These are phyloP conservation scores for Marasmius oreades DNA, from an alignment of 1,284 basidiomycete species.

Conservation along the genomic window DNA sequence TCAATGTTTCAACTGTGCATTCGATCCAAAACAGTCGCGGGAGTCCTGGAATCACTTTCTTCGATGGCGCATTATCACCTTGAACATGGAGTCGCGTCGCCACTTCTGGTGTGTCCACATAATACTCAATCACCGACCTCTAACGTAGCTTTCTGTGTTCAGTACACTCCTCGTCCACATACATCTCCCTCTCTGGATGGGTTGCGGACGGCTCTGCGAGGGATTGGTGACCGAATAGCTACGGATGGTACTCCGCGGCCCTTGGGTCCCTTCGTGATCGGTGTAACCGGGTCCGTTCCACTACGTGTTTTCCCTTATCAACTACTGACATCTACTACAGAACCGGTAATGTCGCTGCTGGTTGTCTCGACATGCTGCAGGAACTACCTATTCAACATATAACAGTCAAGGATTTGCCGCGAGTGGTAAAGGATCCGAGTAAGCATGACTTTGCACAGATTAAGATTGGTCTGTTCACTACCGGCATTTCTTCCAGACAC, in stretches of 20 bases:
- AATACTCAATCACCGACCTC: neutral
- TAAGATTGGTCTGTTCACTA: neutral
- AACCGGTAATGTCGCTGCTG: conserved; percentile 77
- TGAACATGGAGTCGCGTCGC: conserved; percentile 74
- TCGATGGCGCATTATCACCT: conserved; percentile 78
- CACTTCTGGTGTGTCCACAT: conserved; percentile 64
- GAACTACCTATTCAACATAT: conserved; percentile 70
- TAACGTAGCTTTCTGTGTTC: neutral
- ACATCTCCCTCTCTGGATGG: conserved; percentile 60
- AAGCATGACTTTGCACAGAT: conserved; percentile 15
- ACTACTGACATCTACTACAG: conserved; percentile 31
- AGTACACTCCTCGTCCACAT: conserved; percentile 82
- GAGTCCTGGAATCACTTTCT: conserved; percentile 77
- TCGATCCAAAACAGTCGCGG: conserved; percentile 56
- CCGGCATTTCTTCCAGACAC: neutral
- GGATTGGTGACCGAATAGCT: conserved; percentile 56
- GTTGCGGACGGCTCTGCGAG: conserved; percentile 54
- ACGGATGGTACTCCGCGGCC: conserved; percentile 57
- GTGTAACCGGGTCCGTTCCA: conserved; percentile 70
- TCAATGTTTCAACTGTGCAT: neutral
- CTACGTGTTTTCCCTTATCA: neutral
- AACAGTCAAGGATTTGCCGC: conserved; percentile 51
- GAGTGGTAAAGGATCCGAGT: conserved; percentile 52
- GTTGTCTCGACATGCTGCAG: conserved; percentile 66
- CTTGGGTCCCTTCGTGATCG: conserved; percentile 77